Evolutionary conservation across 179 eudicot species (phyloP), one percentile per base, ranked within the genome.

Genomic region (Vitellaria paradoxa): DNA sequence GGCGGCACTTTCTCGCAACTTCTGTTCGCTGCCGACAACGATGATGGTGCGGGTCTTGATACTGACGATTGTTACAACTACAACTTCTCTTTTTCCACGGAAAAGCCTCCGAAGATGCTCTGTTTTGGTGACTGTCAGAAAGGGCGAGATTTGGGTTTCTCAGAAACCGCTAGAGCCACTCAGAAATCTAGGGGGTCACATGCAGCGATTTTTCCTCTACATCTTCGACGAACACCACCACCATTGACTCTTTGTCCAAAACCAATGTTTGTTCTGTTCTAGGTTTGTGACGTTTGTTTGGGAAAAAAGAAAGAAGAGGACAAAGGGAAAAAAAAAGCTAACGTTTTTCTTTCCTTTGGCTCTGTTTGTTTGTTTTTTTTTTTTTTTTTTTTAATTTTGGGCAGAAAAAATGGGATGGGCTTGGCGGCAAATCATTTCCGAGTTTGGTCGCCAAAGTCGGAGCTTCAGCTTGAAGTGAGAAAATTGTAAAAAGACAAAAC

Each of bases 61-160:
- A 20, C 69, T 23, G 71, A 68, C 53, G 60, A 42, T 9, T 77
- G 53, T 60, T 80, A 72, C 75, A 73, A 66, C 77, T 74, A 62
- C 55, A 14, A 68, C 53, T 73, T 74, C n/a, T 21, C 81, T 63
- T 78, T 76, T 78, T 72, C 84, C 72, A 56, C 61, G 75, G 81
- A 68, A 18, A 80, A 74, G 37, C 81, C 91, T 21, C 91, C 90
- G 7, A 88, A 89, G 65, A 88, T 92, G 94, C 90, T 93, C 75
- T 89, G 97, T 83, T 93, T 93, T 70, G 94, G 92, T 50, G 92
- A 89, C 63, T 81, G 82, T 76, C 37, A 15, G 53, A 72, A 76
- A 57, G 73, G 72, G 61, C 37, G 62, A n/a, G 79, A 80, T 40
- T 30, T 62, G 26, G 37, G 37, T 0, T 9, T 62, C 13, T 62